Conservation (phyloP, 495 filamentous ascomycete genomes). For the Tetracladium setigerum region DNA sequence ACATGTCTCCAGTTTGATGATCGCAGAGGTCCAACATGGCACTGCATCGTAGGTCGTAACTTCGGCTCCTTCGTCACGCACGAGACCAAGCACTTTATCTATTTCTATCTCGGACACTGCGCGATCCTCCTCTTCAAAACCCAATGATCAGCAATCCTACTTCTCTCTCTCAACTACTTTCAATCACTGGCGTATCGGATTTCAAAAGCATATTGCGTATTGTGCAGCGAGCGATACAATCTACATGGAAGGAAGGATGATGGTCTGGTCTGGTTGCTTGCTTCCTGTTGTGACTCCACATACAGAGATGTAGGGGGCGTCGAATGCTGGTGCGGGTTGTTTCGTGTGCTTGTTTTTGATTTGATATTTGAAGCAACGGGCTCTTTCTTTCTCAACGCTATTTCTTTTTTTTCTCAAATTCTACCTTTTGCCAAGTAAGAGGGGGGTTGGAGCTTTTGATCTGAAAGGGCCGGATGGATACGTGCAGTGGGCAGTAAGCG, state of each 20-base stretch:
- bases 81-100: conserved; percentile 99
- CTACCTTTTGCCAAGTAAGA: no score
- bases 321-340: no score
- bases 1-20: conserved; percentile 65
- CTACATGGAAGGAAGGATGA: background rate
- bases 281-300: no score
- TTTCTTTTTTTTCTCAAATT: no score
- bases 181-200: conserved; percentile 1
- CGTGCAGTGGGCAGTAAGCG: no score
- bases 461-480: no score
- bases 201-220: background rate
- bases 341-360: no score
- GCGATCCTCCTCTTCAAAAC: conserved; percentile 99
- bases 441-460: no score
- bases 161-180: background rate
- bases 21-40: conserved; percentile 91
- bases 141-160: conserved; percentile 56
- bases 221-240: background rate
- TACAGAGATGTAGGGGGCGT: no score
- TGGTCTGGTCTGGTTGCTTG: no score
- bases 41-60: conserved; percentile 97
- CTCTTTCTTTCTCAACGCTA: no score
- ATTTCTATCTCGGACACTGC: conserved; percentile 98
- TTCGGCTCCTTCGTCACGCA: conserved; percentile 99
- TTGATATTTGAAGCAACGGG: no score